Base-by-base conservation (phyloP, 495 filamentous ascomycete species). In the Penicillium ochrochloron region DNA sequence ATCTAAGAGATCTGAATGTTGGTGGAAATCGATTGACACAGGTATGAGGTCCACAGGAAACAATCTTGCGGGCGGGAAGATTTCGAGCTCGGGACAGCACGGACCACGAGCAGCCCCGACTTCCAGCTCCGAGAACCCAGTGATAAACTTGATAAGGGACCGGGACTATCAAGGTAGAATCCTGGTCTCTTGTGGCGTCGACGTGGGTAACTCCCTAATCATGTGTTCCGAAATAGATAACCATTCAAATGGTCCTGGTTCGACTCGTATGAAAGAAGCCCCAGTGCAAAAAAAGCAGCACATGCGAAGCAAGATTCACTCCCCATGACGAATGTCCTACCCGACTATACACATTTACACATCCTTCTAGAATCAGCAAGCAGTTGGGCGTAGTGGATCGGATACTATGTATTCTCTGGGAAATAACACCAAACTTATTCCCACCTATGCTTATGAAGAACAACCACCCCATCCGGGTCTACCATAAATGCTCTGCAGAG, bases 71-170 rank as follows among this genome's bases (percentile, higher is more conserved):
- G 39, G 46, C 57, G 65, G 70, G 65, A 73, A 71, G 69, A 73
- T 70, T 73, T 71, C 71, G 62, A 73, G 71, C 69, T 73, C 71
- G 71, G 69, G 66, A 62, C 65, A 64, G 66, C 71, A 73, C 71
- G 69, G 71, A 72, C 71, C 71, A 66, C 63, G 66, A 67, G 64
- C 23, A 31, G 21, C 19, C 15, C 21, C 56, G 10, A 42, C 23
- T 44, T 23, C 21, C 23, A 44, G 35, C 39, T 58, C 34, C 56
- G 56, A 15, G 37, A 41, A 17, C 14, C 37, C 37, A 41, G 37
- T 14, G 37, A 41, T 17, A 41, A 41, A 27, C 25, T 27, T 27
- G 25, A 27, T 27, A 27, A 27, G 25, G 25, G 25, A 27, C 25
- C 4, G 25, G 25, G 2, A 27, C 25, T 27, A 27, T 27, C 25